These are phyloP conservation scores for Candida broadrunensis DNA, from an alignment of 805 yeast genomes.

Conservation along the genomic window DNA sequence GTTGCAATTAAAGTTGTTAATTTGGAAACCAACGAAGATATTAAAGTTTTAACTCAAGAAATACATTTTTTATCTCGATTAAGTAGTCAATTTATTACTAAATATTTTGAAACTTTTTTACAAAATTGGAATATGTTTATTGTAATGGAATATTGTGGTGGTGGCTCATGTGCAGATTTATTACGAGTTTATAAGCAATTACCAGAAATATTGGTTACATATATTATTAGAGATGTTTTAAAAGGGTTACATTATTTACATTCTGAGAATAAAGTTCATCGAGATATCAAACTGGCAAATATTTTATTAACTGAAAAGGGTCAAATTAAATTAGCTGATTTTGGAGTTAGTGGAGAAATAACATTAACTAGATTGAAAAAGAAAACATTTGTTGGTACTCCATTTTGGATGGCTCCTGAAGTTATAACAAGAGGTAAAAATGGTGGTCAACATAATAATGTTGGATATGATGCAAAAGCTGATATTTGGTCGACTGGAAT, in stretches of 20 bases:
- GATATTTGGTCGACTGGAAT: slow-evolving; percentile 98
- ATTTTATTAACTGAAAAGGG: slow-evolving; percentile 71
- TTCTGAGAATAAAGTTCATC: slow-evolving; percentile 69
- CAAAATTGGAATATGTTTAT: slow-evolving; percentile 76
- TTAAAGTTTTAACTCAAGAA: slow-evolving; percentile 70
- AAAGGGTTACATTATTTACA: slow-evolving; percentile 78
- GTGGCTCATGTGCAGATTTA: slow-evolving; percentile 84
- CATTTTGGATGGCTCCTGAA: slow-evolving; percentile 99
- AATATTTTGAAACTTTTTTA: slow-evolving; percentile 57
- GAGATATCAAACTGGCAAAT: slow-evolving; percentile 91
- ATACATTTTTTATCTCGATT: slow-evolving; percentile 70
- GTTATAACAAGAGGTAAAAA: slow-evolving; percentile 50
- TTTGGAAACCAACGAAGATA: slow-evolving; percentile 70
- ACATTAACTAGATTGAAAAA: slow-evolving; percentile 50
- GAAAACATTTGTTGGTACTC: slow-evolving; percentile 89
- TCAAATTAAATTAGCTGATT: slow-evolving; percentile 79
- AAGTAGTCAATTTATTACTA: slow-evolving; percentile 64
- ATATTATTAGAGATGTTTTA: slow-evolving; percentile 60
- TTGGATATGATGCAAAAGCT: slow-evolving; percentile 79
- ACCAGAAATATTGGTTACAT: slow-evolving; percentile 58
- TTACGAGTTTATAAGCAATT: slow-evolving; percentile 53
- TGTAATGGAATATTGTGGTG: slow-evolving; percentile 94
- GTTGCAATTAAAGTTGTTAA: slow-evolving; percentile 90
- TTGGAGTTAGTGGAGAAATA: slow-evolving; percentile 89
- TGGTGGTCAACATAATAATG: slow-evolving; percentile 65